Evolutionary conservation across 345 rosid species (phyloP).

Genomic region (Pseudoturritis turrita): DNA sequence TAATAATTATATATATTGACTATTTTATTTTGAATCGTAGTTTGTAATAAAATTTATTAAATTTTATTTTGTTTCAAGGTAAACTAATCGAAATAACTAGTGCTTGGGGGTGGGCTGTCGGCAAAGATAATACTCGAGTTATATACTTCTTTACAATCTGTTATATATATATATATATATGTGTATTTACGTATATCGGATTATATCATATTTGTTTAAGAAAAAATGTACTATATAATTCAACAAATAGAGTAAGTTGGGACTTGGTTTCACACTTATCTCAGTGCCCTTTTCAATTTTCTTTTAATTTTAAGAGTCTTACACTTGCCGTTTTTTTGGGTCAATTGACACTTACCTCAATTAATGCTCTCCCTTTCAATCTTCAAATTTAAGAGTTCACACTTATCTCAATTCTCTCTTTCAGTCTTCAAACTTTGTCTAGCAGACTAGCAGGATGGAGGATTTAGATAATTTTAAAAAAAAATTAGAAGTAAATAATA

Average conservation of each 20-base stretch:
- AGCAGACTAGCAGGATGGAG: background rate
- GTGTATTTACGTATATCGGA: too few relatives aligned
- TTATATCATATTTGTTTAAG: background rate
- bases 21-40: too few relatives aligned
- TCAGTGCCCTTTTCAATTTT: background rate
- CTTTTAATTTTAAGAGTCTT: background rate
- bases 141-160: background rate
- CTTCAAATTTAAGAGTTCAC: background rate
- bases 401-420: background rate
- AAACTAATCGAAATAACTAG: background rate
- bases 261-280: constrained; percentile 3
- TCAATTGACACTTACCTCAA: background rate
- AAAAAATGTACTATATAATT: background rate
- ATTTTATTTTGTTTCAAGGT: background rate
- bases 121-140: background rate
- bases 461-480: too few relatives aligned
- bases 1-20: too few relatives aligned
- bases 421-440: background rate
- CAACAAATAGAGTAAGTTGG: background rate
- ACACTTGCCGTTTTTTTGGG: background rate
- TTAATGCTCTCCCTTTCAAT: background rate
- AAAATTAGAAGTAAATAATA: background rate
- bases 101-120: background rate
- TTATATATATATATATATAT: background rate
- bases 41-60: too few relatives aligned